Evolutionary conservation across 768 basidiomycete species (phyloP).

Genomic region (Holtermannia corniformis): DNA sequence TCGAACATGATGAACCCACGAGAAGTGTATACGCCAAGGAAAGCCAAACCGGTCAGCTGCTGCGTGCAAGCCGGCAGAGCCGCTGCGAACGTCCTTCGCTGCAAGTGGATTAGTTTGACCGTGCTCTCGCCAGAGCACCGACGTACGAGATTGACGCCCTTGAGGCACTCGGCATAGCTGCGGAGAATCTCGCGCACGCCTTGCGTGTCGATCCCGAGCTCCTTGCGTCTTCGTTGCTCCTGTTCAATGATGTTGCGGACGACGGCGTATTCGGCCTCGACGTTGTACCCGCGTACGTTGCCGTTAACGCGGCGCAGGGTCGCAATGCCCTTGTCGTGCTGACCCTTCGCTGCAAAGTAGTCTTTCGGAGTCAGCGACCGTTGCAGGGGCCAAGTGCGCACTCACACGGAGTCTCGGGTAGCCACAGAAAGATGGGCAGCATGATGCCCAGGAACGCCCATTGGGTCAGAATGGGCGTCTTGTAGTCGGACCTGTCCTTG

Average conservation of each 20-base stretch:
- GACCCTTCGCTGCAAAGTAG: slow-evolving; percentile 12
- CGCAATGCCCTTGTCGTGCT: slow-evolving; percentile 8
- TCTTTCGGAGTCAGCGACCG: no score
- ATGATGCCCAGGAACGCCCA: slow-evolving; percentile 19
- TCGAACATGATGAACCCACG: slow-evolving; percentile 1
- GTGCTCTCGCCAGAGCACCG: neutral
- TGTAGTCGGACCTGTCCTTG: slow-evolving; percentile 11
- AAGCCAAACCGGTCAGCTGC: slow-evolving; percentile 14
- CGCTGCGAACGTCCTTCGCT: slow-evolving; percentile 9
- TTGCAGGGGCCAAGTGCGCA: neutral
- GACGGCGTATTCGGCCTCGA: slow-evolving; percentile 13
- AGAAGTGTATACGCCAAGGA: slow-evolving; percentile 10
- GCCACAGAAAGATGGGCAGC: slow-evolving; percentile 14
- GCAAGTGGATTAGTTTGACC: neutral
- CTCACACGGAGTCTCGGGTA: slow-evolving; percentile 16
- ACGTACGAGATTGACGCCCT: slow-evolving; percentile 12
- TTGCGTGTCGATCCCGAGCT: slow-evolving; percentile 4
- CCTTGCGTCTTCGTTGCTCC: slow-evolving; percentile 6
- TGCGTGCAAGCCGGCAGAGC: slow-evolving; percentile 6
- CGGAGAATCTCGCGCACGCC: slow-evolving; percentile 5
- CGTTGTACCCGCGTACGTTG: slow-evolving; percentile 12
- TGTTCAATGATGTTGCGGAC: slow-evolving; percentile 13
- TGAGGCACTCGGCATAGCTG: slow-evolving; percentile 15
- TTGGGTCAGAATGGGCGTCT: slow-evolving; percentile 18
- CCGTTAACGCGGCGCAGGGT: slow-evolving; percentile 13